A percentile compares a stretch with the other conserved stretches of the same genome.
Evolutionary conservation across 1,139 yeast species (phyloP).

Genomic region (Candida dubliniensis): DNA sequence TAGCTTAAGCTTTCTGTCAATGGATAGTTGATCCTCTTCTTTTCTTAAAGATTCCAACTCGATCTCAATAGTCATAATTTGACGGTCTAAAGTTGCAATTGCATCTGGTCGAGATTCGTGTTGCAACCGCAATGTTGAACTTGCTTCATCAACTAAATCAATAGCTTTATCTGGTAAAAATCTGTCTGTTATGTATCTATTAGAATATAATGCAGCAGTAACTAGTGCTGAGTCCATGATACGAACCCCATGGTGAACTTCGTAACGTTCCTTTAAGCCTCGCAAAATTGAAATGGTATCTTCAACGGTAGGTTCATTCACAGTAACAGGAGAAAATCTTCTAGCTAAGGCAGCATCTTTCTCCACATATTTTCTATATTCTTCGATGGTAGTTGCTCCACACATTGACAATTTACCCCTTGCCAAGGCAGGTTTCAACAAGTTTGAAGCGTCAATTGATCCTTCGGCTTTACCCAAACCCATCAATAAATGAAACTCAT

Average conservation of each 20-base stretch:
- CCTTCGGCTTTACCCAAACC: slow-evolving; percentile 97
- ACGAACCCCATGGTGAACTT: slow-evolving; percentile 98
- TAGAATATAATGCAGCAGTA: slow-evolving; percentile 88
- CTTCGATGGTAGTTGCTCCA: slow-evolving; percentile 94
- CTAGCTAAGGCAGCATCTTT: slow-evolving; percentile 91
- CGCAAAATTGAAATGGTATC: slow-evolving; percentile 91
- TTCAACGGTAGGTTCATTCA: slow-evolving; percentile 88
- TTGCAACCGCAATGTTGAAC: slow-evolving; percentile 89
- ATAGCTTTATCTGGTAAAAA: slow-evolving; percentile 95
- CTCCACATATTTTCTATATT: slow-evolving; percentile 82
- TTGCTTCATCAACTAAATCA: slow-evolving; percentile 95
- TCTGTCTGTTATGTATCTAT: slow-evolving; percentile 88
- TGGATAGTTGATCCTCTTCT: slow-evolving; percentile 83
- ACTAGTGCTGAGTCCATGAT: slow-evolving; percentile 91
- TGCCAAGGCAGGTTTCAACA: slow-evolving; percentile 91
- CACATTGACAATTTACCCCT: slow-evolving; percentile 92
- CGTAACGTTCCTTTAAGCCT: slow-evolving; percentile 91
- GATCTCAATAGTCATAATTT: slow-evolving; percentile 90
- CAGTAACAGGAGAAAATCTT: slow-evolving; percentile 85
- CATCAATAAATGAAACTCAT: slow-evolving; percentile 86
- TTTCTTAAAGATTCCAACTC: slow-evolving; percentile 91
- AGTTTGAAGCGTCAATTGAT: slow-evolving; percentile 90
- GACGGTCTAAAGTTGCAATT: slow-evolving; percentile 83
- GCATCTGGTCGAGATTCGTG: slow-evolving; percentile 98
- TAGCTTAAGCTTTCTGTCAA: slow-evolving; percentile 66